Conservation (phyloP, 805 yeast species). For the Yarrowia sp. region DNA sequence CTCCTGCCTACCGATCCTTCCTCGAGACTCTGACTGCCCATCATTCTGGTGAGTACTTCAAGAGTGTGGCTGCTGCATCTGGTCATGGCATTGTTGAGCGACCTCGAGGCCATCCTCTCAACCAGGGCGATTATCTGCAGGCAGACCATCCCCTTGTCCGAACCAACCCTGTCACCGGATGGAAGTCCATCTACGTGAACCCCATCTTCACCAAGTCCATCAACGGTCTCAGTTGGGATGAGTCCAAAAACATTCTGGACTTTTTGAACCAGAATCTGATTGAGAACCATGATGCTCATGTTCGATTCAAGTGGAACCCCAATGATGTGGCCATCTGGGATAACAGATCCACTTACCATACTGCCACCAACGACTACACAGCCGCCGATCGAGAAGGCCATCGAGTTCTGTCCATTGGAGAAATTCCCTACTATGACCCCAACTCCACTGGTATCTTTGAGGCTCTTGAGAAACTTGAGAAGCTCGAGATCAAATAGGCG, state of each 20-base stretch:
- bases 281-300: conserved; percentile 38
- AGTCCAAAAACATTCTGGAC: conserved; percentile 47
- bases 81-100: conserved; percentile 27
- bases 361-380: conserved; percentile 58
- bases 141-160: conserved; percentile 55
- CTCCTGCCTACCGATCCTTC: conserved; percentile 47
- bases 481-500: not conserved
- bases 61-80: conserved; percentile 24
- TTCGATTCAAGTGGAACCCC: conserved; percentile 54
- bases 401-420: conserved; percentile 21
- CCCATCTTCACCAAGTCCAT: conserved; percentile 51
- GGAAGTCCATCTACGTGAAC: conserved; percentile 56
- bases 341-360: conserved; percentile 61
- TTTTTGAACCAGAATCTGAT: conserved; percentile 50
- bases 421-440: conserved; percentile 12
- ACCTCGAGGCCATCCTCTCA: conserved; percentile 35
- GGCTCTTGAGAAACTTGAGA: not conserved
- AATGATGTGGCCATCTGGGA: conserved; percentile 75
- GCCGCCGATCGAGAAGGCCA: not conserved
- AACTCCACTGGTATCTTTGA: not conserved
- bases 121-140: conserved; percentile 33
- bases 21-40: conserved; percentile 41
- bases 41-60: conserved; percentile 31
- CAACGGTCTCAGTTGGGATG: conserved; percentile 51
- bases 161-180: conserved; percentile 64